Conservation (phyloP, 1,284 basidiomycete genomes). For the Cutaneotrichosporon mucoides region DNA sequence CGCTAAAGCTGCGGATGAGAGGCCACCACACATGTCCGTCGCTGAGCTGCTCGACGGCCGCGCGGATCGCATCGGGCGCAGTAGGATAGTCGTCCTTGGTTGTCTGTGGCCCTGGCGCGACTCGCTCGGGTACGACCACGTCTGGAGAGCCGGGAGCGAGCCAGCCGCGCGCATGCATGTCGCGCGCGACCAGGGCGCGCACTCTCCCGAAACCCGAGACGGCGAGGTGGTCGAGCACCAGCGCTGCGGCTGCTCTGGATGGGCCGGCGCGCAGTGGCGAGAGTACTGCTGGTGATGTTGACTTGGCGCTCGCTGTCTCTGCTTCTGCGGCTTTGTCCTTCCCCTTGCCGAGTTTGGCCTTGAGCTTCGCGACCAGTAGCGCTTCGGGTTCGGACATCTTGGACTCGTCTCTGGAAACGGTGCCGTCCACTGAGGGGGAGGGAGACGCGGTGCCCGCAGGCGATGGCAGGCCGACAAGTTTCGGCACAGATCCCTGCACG, state of each 20-base stretch:
- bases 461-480: conserved; percentile 11
- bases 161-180: conserved; percentile 21
- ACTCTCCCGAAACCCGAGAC: conserved; percentile 73
- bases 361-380: background rate
- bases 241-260: conserved; percentile 56
- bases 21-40: background rate
- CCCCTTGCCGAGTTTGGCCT: background rate
- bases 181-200: conserved; percentile 7
- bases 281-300: no score
- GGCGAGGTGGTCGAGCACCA: conserved; percentile 73
- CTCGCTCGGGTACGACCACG: no score
- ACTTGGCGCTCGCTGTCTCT: no score
- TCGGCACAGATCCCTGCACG: background rate
- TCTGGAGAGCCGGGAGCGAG: background rate
- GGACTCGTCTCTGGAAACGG: background rate
- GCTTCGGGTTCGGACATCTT: background rate
- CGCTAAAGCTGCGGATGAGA: conserved; percentile 1
- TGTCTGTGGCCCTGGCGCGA: background rate
- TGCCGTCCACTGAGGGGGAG: background rate
- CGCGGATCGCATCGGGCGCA: background rate
- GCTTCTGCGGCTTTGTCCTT: background rate
- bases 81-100: background rate
- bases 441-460: background rate
- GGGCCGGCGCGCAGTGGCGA: conserved; percentile 12
- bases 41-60: background rate